Conservation (phyloP, 2,329 filamentous ascomycete genomes). For the Tolypocladium ophioglossoides region DNA sequence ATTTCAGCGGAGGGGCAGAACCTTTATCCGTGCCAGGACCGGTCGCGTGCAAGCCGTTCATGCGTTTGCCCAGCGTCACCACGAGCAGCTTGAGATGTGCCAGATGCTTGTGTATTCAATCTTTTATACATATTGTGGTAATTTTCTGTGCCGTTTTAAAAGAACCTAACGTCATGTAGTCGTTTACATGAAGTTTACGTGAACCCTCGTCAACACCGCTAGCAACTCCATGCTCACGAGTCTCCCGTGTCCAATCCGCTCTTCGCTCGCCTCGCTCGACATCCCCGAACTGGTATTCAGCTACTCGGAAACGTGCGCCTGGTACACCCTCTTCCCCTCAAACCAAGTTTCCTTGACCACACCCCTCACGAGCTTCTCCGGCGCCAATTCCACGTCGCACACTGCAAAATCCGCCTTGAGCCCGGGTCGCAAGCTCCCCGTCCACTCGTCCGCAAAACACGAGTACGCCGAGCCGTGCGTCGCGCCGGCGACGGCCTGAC, state of each 20-base stretch:
- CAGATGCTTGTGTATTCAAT: neutral
- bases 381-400: constrained; percentile 38
- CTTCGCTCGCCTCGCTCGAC: neutral
- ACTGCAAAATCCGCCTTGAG: constrained; percentile 47
- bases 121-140: neutral
- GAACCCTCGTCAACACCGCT: neutral
- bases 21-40: neutral
- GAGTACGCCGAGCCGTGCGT: constrained; percentile 46
- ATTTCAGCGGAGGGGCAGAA: constrained; percentile 1
- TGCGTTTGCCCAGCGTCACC: no score
- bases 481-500: constrained; percentile 41
- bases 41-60: no score
- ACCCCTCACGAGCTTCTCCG: constrained; percentile 33
- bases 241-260: neutral
- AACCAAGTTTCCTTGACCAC: constrained; percentile 43
- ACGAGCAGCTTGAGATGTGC: no score
- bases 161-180: no score
- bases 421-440: constrained; percentile 41
- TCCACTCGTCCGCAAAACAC: constrained; percentile 43
- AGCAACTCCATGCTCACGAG: neutral
- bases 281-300: neutral
- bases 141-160: no score
- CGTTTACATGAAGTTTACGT: neutral
- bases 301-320: neutral
- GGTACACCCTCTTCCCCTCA: constrained; percentile 30